Conservation (phyloP, 805 yeast species). For the Saccharomycopsis sp. region DNA sequence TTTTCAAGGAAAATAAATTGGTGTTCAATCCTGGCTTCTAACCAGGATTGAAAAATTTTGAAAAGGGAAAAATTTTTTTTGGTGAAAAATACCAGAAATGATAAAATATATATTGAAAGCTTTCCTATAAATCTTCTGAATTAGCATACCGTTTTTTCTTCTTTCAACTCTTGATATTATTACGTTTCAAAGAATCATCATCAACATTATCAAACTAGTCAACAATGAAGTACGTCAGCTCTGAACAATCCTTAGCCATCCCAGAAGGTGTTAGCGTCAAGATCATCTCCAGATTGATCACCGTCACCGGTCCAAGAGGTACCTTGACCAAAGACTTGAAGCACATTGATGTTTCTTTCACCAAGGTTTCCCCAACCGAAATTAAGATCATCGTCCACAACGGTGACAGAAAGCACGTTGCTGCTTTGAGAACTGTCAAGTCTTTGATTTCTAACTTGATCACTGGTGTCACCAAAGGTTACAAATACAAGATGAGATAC, state of each 20-base stretch:
- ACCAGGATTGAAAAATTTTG: background rate
- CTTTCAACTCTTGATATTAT: no score
- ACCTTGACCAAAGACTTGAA: slow-evolving; percentile 79
- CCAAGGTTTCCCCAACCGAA: slow-evolving; percentile 61
- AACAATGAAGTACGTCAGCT: slow-evolving; percentile 75
- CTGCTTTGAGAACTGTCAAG: slow-evolving; percentile 97
- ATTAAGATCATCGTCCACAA: slow-evolving; percentile 91
- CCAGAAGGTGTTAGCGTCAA: slow-evolving; percentile 91
- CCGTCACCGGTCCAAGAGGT: slow-evolving; percentile 98
- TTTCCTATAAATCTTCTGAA: background rate
- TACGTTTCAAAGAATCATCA: background rate
- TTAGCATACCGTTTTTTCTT: no score
- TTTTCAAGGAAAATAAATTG: no score
- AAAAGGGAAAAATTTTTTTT: background rate
- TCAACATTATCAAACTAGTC: slow-evolving; percentile 6
- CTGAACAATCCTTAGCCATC: slow-evolving; percentile 73
- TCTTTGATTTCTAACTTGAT: slow-evolving; percentile 89
- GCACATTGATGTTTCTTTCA: slow-evolving; percentile 93
- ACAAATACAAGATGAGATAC: slow-evolving; percentile 99
- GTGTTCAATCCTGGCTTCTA: no score
- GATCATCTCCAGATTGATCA: slow-evolving; percentile 86
- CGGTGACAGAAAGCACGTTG: slow-evolving; percentile 99
- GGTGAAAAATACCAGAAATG: background rate
- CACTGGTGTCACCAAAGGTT: slow-evolving; percentile 99
- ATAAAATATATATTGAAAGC: background rate